Evolutionary conservation across 176 grass and related monocot genomes (phyloP).

Genomic region (Carex littledalei): DNA sequence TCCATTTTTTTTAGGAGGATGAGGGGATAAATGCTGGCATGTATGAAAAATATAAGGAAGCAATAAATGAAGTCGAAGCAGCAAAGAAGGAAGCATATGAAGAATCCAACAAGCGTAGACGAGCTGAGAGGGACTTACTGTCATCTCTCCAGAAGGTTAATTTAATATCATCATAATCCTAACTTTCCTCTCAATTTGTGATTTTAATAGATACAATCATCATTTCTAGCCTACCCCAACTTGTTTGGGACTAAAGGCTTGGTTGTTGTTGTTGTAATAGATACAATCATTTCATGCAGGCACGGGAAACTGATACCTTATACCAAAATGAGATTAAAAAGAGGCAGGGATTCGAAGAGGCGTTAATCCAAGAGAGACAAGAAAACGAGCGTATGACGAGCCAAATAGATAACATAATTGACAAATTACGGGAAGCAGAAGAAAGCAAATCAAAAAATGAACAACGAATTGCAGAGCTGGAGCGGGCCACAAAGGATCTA

Average conservation of each 20-base stretch:
- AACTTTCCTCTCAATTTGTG: neutral
- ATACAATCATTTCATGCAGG: slow-evolving; percentile 22
- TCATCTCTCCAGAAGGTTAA: slow-evolving; percentile 46
- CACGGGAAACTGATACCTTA: slow-evolving; percentile 29
- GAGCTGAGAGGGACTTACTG: slow-evolving; percentile 39
- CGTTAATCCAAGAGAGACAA: slow-evolving; percentile 25
- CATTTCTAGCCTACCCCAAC: no score
- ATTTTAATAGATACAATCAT: neutral
- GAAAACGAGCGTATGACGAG: slow-evolving; percentile 36
- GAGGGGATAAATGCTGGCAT: slow-evolving; percentile 26
- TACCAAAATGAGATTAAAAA: slow-evolving; percentile 45
- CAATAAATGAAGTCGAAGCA: slow-evolving; percentile 31
- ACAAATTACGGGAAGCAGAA: slow-evolving; percentile 31
- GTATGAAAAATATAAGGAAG: slow-evolving; percentile 36
- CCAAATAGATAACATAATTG: slow-evolving; percentile 22
- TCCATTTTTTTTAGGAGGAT: slow-evolving; percentile 32
- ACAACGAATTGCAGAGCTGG: slow-evolving; percentile 26
- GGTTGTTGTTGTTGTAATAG: neutral
- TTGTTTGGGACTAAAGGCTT: no score
- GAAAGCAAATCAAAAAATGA: slow-evolving; percentile 31
- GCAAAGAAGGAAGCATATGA: slow-evolving; percentile 35
- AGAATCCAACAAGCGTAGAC: slow-evolving; percentile 54
- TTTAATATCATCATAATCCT: neutral
- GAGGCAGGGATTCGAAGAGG: slow-evolving; percentile 33
- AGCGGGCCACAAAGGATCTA: slow-evolving; percentile 27